phyloP scores from a whole-genome alignment of 306 rosid species.

The Clitoria ternatea region DNA sequence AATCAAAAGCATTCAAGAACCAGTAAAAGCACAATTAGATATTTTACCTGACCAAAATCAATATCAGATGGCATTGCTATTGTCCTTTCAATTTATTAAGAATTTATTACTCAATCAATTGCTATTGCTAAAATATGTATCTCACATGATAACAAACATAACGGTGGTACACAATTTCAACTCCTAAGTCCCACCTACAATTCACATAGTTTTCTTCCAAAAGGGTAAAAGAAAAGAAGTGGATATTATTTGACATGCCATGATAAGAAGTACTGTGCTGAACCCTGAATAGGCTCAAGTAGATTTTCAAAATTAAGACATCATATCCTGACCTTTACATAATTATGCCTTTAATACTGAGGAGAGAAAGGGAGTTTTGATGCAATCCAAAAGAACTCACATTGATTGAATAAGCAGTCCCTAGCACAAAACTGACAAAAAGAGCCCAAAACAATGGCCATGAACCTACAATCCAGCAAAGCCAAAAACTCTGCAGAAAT shows the following conservation, averaged over 20 bases:
- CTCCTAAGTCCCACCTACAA: slow-evolving; percentile 10
- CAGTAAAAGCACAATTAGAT: neutral
- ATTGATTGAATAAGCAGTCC: slow-evolving; percentile 93
- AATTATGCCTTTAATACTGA: neutral
- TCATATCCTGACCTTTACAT: neutral
- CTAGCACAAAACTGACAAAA: slow-evolving; percentile 78
- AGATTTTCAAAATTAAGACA: slow-evolving; percentile 4
- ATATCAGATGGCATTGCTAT: neutral
- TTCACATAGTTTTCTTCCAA: neutral
- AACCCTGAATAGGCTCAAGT: neutral
- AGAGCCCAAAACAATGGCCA: slow-evolving; percentile 98
- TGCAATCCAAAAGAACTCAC: slow-evolving; percentile 48
- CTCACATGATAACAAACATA: neutral
- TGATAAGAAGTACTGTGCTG: neutral
- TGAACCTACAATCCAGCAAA: slow-evolving; percentile 91
- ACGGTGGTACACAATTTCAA: neutral
- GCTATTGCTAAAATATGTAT: neutral
- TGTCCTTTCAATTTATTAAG: neutral
- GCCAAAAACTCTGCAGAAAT: slow-evolving; percentile 82
- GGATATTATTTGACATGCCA: slow-evolving; percentile 14
- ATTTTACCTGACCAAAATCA: slow-evolving; percentile 1
- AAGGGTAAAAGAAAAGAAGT: neutral
- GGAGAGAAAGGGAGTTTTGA: neutral
- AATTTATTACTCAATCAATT: neutral
- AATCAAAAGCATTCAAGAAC: neutral